Evolutionary conservation across 2,329 filamentous ascomycete genomes (phyloP).

Genomic region (Cladosporium austrohemisphaericum): DNA sequence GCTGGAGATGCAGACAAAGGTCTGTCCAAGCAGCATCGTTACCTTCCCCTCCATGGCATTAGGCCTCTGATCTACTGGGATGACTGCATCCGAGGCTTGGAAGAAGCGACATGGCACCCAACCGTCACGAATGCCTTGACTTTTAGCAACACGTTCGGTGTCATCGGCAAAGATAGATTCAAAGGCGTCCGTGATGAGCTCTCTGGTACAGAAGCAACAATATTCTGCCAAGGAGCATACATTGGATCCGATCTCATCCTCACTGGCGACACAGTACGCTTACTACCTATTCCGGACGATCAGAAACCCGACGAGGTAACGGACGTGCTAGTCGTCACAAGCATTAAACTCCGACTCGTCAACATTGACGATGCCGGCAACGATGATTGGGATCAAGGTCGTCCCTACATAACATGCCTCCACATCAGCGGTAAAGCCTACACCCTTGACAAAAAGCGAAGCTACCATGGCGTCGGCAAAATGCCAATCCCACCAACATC

Average conservation of each 20-base stretch:
- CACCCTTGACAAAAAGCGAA: constrained; percentile 34
- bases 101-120: constrained; percentile 45
- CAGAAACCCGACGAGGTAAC: constrained; percentile 33
- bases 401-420: constrained; percentile 44
- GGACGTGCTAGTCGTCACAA: constrained; percentile 53
- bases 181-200: constrained; percentile 39
- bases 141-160: constrained; percentile 50
- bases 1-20: constrained; percentile 46
- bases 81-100: constrained; percentile 43
- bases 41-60: constrained; percentile 51
- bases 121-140: constrained; percentile 55
- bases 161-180: constrained; percentile 52
- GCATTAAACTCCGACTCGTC: constrained; percentile 49
- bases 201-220: constrained; percentile 48
- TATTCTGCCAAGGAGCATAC: constrained; percentile 54
- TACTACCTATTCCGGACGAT: constrained; percentile 33
- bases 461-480: constrained; percentile 32
- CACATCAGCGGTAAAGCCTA: constrained; percentile 51
- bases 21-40: constrained; percentile 52
- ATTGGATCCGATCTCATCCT: constrained; percentile 55
- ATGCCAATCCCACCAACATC: constrained; percentile 24
- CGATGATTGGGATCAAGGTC: constrained; percentile 43
- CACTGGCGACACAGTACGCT: constrained; percentile 52
- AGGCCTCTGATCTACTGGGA: constrained; percentile 55
- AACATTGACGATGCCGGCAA: constrained; percentile 47